These are phyloP conservation scores for Chondrus crispus DNA, from an alignment of 23 red algal genomes.

Conservation along the genomic window DNA sequence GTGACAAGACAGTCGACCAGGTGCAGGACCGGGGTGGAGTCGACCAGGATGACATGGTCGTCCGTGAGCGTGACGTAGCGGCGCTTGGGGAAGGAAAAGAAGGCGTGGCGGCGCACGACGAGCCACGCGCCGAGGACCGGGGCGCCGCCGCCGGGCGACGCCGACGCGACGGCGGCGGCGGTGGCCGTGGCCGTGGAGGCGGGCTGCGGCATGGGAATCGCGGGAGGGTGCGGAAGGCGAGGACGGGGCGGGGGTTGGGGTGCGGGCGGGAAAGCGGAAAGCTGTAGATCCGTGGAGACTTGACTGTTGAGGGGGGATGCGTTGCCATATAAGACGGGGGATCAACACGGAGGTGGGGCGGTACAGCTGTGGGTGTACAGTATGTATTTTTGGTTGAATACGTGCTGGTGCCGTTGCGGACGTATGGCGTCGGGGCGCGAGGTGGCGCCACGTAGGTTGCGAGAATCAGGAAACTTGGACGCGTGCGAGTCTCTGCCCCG, in stretches of 20 bases:
- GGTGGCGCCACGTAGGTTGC: no score
- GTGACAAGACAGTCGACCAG: conserved; percentile 24
- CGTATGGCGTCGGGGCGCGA: no score
- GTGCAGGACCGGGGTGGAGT: conserved; percentile 48
- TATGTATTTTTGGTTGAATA: no score
- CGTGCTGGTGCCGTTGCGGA: no score
- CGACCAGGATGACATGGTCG: conserved; percentile 29
- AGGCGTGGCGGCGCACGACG: conserved; percentile 30
- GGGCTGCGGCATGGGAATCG: background rate
- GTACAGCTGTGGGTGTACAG: background rate
- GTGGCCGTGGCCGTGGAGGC: conserved; percentile 14
- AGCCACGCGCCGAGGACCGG: conserved; percentile 23
- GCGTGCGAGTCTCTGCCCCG: no score
- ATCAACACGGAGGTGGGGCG: background rate
- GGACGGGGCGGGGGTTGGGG: background rate
- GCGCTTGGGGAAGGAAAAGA: conserved; percentile 27
- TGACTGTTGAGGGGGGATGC: background rate
- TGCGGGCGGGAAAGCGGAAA: background rate
- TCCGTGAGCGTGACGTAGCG: conserved; percentile 40
- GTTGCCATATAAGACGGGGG: background rate
- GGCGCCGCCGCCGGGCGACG: conserved; percentile 13
- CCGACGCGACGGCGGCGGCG: conserved; percentile 55
- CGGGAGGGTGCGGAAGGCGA: background rate
- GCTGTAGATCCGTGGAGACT: background rate
- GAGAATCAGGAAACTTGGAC: no score